Evolutionary conservation across 1,284 basidiomycete genomes (phyloP), one percentile per base, ranked within the genome.

Genomic region (Microbotryum saponariae): DNA sequence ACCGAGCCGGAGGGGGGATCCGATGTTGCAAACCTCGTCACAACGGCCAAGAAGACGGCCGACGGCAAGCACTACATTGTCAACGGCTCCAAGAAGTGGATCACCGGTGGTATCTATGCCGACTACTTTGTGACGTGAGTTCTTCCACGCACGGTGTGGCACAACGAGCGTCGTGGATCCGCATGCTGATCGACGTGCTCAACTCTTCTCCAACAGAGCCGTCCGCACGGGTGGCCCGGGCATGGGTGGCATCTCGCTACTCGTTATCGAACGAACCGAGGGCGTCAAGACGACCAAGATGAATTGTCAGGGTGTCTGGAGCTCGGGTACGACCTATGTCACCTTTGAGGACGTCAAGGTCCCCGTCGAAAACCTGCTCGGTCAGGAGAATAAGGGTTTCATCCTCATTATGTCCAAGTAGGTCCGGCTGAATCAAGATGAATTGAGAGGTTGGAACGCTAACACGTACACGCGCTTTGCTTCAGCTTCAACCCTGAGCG

Each of bases 181-280:
- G 47, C 37, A n/a, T 50, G 21, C 21, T 10, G 21, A 29, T 37
- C 50, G 31, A n/a, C 21, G 20, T 14, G 42, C 44, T 71, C 72
- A 56, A 73, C 71, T n/a, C 3, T 18, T 42, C 16, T 9, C 37
- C 0, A 42, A 18, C 12, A 42, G 37, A 16, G 73, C 74, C 0
- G 75, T 76, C 12, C 70, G 76, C n/a, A 76, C 76, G 0, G 73
- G 73, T 3, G 76, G 74, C 48, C 75, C 76, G 29, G 76, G 75
- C n/a, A 65, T 73, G 23, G 58, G 60, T 3, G 76, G 76, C 8
- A 70, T 77, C 56, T 74, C 73, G 14, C 62, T 77, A 23, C 65
- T 77, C 23, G 60, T 76, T 18, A 72, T 77, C 31, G 71, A 71
- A 18, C 59, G 69, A 9, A 59, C 62, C 21, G 72, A 71, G 16